Conservation (phyloP, 225 moss, liverwort and hornwort species). For the Sphagnum contortum region DNA sequence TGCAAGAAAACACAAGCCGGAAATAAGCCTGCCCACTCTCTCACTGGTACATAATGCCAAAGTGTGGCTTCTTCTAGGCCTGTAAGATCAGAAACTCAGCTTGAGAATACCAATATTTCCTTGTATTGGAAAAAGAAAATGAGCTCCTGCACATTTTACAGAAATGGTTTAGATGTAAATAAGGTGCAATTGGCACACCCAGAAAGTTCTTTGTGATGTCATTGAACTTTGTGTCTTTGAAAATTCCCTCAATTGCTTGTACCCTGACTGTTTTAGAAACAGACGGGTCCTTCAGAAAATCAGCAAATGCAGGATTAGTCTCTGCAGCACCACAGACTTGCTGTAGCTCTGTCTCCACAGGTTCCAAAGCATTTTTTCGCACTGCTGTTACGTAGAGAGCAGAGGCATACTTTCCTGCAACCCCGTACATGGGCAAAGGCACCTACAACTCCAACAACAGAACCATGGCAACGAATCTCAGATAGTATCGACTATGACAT, state of each 20-base stretch:
- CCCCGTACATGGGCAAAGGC: conserved; percentile 69
- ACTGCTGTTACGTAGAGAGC: conserved; percentile 66
- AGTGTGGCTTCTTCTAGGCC: too few species aligned
- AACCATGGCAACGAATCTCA: too few species aligned
- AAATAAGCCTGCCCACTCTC: background rate
- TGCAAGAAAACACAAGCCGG: background rate
- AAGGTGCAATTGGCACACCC: background rate
- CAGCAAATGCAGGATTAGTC: conserved; percentile 33
- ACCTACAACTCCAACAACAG: conserved; percentile 7
- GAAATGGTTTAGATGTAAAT: background rate
- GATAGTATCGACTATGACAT: too few species aligned
- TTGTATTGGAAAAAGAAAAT: background rate
- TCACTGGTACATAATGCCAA: too few species aligned
- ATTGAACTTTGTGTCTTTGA: conserved; percentile 56
- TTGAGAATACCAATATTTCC: background rate
- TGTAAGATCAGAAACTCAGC: background rate
- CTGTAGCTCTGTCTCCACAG: conserved; percentile 63
- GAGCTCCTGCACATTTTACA: background rate
- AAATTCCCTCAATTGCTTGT: conserved; percentile 58
- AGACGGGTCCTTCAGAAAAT: conserved; percentile 71
- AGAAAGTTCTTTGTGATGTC: conserved; percentile 85
- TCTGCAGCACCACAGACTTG: conserved; percentile 41
- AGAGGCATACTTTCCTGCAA: conserved; percentile 75
- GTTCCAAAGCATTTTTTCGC: conserved; percentile 40
- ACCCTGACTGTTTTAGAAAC: conserved; percentile 48